Evolutionary conservation across 75 land plant species (phyloP), one percentile per base, ranked within the genome.

Genomic region (Picea sitchensis): DNA sequence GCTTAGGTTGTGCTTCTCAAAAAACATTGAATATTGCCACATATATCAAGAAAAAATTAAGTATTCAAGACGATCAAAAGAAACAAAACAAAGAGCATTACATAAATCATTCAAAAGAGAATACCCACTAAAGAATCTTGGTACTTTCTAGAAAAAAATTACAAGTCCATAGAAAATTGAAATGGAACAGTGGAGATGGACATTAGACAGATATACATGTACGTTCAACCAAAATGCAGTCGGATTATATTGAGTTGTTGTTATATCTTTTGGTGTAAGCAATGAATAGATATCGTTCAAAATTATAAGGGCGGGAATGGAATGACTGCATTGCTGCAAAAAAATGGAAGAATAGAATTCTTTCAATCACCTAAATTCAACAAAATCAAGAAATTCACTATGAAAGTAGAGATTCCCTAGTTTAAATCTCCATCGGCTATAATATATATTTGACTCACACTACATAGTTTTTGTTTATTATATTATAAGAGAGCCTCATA

Each of bases 61-160:
- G 18, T 32, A 38, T 67, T 11, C n/a, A 34, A 34, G 18, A 38
- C 2, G 8, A 67, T 20, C 0, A 80, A 26, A 95, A 96, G 91
- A 56, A 95, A 84, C 18, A 96, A 86, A 80, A 83, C 87, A 58
- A 92, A 26, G 26, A 83, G 54, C 96, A 92, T 62, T 96, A 65
- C 97, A 87, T 82, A 94, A 96, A 77, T 96, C 95, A 3, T 97
- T 82, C 6, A 51, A 51, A 51, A 51, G 0, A 92, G 64, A 51
- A 51, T 9, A 51, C 2, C 12, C 56, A 51, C 2, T 8, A 21
- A 62, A 21, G 21, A 62, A n/a, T 9, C 65, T 21, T 7, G 20
- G 92, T 65, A 13, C 98, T 97, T 84, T 96, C 26, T 47, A 96
- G 44, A 63, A 81, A 94, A 92, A 56, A 51, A 9, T 2, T 12